These are phyloP conservation scores for Vararia minispora DNA, from an alignment of 768 basidiomycete species.

Conservation along the genomic window DNA sequence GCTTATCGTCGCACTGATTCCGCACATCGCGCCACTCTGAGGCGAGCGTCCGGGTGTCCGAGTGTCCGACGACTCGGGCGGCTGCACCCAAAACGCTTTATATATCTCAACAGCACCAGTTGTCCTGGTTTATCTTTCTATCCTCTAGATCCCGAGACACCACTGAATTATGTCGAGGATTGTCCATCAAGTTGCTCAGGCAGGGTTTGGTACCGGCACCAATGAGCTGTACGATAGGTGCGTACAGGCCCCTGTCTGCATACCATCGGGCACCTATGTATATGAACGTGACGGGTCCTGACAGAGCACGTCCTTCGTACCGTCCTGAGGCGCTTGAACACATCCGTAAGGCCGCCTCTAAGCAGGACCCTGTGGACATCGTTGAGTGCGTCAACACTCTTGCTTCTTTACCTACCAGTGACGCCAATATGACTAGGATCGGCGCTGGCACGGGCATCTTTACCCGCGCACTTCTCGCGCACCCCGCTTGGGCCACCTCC, in stretches of 20 bases:
- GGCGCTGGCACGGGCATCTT: conserved; percentile 87
- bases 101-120: not conserved
- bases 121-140: not conserved
- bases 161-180: conserved; percentile 25
- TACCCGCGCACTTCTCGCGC: conserved; percentile 66
- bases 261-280: conserved; percentile 43
- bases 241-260: conserved; percentile 14
- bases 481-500: conserved; percentile 39
- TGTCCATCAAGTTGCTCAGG: conserved; percentile 57
- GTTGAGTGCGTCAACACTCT: conserved; percentile 47
- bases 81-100: too few species aligned
- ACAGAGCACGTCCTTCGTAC: conserved; percentile 76
- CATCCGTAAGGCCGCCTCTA: conserved; percentile 39
- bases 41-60: too few species aligned
- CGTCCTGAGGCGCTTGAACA: conserved; percentile 48
- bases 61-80: too few species aligned
- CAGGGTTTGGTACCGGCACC: conserved; percentile 70
- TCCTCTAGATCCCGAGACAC: too few species aligned
- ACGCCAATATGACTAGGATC: conserved; percentile 42
- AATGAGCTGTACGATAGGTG: conserved; percentile 76
- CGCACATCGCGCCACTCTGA: too few species aligned
- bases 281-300: not conserved
- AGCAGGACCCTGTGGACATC: conserved; percentile 38
- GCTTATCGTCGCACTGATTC: too few species aligned
- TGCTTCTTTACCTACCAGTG: too few species aligned